Percentiles rank a stretch among this genome's conserved stretches.
phyloP scores from a whole-genome alignment of 2,329 filamentous ascomycete species.

The Xylaria sp. region DNA sequence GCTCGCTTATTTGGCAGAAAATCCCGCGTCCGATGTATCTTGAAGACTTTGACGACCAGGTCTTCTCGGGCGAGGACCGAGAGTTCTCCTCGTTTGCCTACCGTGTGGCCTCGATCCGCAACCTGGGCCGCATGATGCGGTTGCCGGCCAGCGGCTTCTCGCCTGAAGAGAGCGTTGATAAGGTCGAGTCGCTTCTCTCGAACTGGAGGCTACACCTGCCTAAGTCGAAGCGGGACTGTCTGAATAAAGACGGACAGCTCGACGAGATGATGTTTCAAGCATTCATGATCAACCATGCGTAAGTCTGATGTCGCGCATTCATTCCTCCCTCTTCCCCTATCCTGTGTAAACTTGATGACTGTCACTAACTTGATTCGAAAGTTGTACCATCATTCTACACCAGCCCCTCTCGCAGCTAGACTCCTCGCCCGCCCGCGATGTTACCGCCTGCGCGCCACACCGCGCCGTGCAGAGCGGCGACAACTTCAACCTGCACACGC shows the following conservation, averaged over 20 bases:
- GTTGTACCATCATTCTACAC: constrained; percentile 78
- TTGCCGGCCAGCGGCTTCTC: constrained; percentile 63
- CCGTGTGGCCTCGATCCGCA: constrained; percentile 82
- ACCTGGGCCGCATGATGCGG: constrained; percentile 79
- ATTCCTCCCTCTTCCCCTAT: neutral
- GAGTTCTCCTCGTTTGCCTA: constrained; percentile 88
- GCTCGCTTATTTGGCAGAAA: constrained; percentile 53
- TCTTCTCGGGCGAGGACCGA: constrained; percentile 77
- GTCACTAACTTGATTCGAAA: constrained; percentile 40
- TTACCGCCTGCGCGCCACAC: constrained; percentile 76
- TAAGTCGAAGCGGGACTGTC: constrained; percentile 73
- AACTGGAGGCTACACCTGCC: constrained; percentile 88
- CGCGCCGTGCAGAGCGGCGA: constrained; percentile 61
- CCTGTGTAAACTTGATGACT: neutral
- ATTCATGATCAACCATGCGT: constrained; percentile 78
- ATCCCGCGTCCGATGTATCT: constrained; percentile 71
- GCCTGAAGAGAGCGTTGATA: constrained; percentile 63
- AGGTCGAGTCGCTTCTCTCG: constrained; percentile 64
- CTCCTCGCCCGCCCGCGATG: constrained; percentile 64
- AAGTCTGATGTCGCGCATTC: constrained; percentile 44
- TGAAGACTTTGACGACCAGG: constrained; percentile 78
- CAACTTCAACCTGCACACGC: constrained; percentile 74
- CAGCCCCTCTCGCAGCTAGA: constrained; percentile 82
- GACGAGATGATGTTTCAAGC: constrained; percentile 95
- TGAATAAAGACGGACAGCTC: constrained; percentile 75